A percentile compares a stretch with the other conserved stretches of the same genome.
Conservation (phyloP, 2,329 filamentous ascomycete species). For the Clarireedia hainanense region DNA sequence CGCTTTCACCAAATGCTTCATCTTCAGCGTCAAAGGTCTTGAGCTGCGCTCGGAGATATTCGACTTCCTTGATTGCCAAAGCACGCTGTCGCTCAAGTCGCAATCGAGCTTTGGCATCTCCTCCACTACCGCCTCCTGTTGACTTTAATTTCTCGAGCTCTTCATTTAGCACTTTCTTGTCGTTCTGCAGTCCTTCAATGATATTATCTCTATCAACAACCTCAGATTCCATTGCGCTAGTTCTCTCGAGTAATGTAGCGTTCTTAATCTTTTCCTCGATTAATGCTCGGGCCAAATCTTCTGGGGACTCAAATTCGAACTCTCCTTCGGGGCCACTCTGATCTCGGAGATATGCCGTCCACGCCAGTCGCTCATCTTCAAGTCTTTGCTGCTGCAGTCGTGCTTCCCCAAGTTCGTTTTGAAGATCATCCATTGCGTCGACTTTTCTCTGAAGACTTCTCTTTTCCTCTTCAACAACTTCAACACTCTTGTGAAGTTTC, state of each 20-base stretch:
- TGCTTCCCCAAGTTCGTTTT: constrained; percentile 70
- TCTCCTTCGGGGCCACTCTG: constrained; percentile 52
- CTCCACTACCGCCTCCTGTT: constrained; percentile 31
- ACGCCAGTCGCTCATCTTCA: constrained; percentile 80
- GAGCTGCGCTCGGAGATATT: constrained; percentile 86
- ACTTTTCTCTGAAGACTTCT: constrained; percentile 70
- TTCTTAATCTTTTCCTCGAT: constrained; percentile 75
- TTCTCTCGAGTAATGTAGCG: constrained; percentile 68
- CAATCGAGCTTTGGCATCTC: constrained; percentile 59
- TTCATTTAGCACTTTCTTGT: constrained; percentile 54
- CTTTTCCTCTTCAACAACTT: constrained; percentile 95
- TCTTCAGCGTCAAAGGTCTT: constrained; percentile 86
- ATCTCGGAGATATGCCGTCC: constrained; percentile 76
- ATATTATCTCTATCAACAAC: constrained; percentile 67
- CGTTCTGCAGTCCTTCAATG: constrained; percentile 63
- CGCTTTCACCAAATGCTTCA: constrained; percentile 66
- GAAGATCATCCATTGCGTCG: constrained; percentile 63
- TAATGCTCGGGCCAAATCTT: constrained; percentile 76
- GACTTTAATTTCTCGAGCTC: constrained; percentile 66
- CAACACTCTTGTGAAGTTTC: constrained; percentile 76
- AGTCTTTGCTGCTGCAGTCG: constrained; percentile 77
- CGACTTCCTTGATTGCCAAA: constrained; percentile 84
- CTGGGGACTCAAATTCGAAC: constrained; percentile 77
- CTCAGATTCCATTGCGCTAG: constrained; percentile 75
- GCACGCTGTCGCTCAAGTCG: constrained; percentile 79